Conservation (phyloP, 2,329 filamentous ascomycete species). For the Colletotrichum tofieldiae region DNA sequence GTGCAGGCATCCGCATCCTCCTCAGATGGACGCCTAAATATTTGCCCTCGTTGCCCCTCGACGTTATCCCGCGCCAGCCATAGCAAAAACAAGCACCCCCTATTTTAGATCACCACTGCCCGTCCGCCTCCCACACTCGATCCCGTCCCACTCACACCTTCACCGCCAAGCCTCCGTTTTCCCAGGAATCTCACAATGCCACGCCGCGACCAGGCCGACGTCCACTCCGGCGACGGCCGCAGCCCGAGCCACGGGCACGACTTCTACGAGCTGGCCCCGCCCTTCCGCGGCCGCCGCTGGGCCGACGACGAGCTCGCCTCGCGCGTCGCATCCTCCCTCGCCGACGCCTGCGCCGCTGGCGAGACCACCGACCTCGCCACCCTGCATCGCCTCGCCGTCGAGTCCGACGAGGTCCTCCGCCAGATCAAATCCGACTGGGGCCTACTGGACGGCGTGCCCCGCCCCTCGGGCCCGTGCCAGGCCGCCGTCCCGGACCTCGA, state of each 20-base stretch:
- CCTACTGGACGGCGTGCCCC: background rate
- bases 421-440: background rate
- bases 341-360: background rate
- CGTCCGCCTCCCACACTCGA: background rate
- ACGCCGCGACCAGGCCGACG: background rate
- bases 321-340: background rate
- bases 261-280: background rate
- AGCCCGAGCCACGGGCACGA: background rate
- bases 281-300: conserved; percentile 1
- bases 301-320: background rate
- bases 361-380: background rate
- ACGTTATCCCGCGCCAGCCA: background rate
- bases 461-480: background rate
- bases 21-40: background rate
- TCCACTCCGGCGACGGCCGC: too few species aligned
- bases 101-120: too few species aligned
- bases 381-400: background rate
- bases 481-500: background rate
- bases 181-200: background rate
- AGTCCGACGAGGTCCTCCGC: background rate
- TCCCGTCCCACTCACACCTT: background rate
- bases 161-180: too few species aligned
- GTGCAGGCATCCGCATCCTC: background rate
- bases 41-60: background rate
- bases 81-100: background rate